Conservation (phyloP, 2,329 filamentous ascomycete genomes). For the Exophiala calicioides region DNA sequence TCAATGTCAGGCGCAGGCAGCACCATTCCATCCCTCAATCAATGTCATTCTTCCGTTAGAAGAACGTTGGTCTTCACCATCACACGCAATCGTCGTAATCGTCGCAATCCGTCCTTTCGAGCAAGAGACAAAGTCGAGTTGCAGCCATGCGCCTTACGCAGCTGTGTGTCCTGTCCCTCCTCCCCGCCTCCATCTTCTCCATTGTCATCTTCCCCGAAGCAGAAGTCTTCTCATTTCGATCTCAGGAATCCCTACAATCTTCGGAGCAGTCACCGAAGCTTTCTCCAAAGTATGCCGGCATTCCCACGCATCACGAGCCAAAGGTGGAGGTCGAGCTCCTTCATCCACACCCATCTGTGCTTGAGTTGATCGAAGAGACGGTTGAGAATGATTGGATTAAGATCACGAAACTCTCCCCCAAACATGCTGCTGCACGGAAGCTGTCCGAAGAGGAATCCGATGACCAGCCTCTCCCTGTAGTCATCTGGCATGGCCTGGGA, state of each 20-base stretch:
- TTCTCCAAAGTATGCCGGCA: not conserved
- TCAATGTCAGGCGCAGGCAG: slow-evolving; percentile 4
- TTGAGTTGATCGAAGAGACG: slow-evolving; percentile 10
- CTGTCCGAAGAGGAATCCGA: slow-evolving; percentile 15
- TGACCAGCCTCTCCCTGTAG: slow-evolving; percentile 69
- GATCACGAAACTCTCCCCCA: slow-evolving; percentile 21
- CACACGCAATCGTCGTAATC: not conserved
- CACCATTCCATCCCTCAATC: slow-evolving; percentile 3
- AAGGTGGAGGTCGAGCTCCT: not conserved
- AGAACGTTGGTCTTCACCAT: slow-evolving; percentile 3
- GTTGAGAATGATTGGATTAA: slow-evolving; percentile 11
- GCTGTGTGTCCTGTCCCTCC: slow-evolving; percentile 12
- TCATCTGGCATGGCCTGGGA: slow-evolving; percentile 91
- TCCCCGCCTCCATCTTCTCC: slow-evolving; percentile 18
- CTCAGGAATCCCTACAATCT: not conserved
- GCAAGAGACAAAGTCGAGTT: not conserved
- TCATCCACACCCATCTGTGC: not conserved
- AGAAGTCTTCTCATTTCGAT: slow-evolving; percentile 19
- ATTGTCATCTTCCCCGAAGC: slow-evolving; percentile 26
- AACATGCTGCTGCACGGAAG: not conserved
- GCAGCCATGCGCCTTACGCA: slow-evolving; percentile 14
- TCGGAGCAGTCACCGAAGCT: not conserved
- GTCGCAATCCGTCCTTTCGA: too few relatives aligned
- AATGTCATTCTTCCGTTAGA: not conserved
- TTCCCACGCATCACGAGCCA: not conserved